phyloP scores from a whole-genome alignment of 108 stramenopile species.

The Cyclotella choctawhatcheeana region DNA sequence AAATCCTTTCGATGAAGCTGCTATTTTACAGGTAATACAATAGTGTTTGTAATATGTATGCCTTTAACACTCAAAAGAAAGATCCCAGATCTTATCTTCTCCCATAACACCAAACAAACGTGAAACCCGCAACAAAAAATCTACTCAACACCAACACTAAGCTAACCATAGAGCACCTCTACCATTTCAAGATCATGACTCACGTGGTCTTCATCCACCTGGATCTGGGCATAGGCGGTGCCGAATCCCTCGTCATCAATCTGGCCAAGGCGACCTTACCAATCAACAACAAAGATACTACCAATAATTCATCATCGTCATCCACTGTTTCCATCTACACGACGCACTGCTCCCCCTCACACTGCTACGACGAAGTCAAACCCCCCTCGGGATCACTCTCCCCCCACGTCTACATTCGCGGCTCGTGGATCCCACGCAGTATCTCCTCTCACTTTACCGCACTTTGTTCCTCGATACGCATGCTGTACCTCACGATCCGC shows the following conservation, averaged over 20 bases:
- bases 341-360: slow-evolving; percentile 89
- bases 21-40: too few relatives aligned
- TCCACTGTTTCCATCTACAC: slow-evolving; percentile 86
- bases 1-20: too few relatives aligned
- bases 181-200: slow-evolving; percentile 2
- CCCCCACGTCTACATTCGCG: slow-evolving; percentile 62
- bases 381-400: slow-evolving; percentile 61
- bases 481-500: slow-evolving; percentile 68
- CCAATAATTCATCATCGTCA: slow-evolving; percentile 7
- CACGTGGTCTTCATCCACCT: slow-evolving; percentile 81
- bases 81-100: too few relatives aligned
- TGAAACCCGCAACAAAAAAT: too few relatives aligned
- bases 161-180: too few relatives aligned
- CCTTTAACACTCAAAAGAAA: too few relatives aligned
- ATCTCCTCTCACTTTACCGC: slow-evolving; percentile 59
- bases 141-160: too few relatives aligned
- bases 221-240: slow-evolving; percentile 91
- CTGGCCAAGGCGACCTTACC: slow-evolving; percentile 69
- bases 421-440: slow-evolving; percentile 74
- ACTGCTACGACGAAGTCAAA: slow-evolving; percentile 93
- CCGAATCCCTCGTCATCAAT: slow-evolving; percentile 84
- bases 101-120: too few relatives aligned
- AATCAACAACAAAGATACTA: background rate
- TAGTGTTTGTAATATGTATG: too few relatives aligned
- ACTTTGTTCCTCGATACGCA: slow-evolving; percentile 70